phyloP scores from a whole-genome alignment of 805 yeast genomes.

The Zygosaccharomyces lentus region DNA sequence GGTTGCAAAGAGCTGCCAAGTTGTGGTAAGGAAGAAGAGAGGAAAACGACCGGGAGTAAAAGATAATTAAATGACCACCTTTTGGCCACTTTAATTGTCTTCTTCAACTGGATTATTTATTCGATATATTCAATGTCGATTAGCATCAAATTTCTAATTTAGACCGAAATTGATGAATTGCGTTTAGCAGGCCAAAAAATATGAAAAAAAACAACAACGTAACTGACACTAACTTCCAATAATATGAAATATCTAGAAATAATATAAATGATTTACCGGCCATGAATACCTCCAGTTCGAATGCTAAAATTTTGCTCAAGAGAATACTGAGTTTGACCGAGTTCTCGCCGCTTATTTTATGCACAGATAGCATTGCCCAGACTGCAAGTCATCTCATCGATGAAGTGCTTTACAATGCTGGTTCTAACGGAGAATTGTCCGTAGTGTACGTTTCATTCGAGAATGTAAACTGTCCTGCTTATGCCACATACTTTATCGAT shows the following conservation, averaged over 20 bases:
- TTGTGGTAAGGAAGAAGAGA: neutral
- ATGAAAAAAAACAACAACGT: neutral
- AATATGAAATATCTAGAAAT: neutral
- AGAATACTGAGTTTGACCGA: conserved; percentile 71
- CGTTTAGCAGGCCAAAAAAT: neutral
- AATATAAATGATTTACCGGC: neutral
- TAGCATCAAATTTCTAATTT: neutral
- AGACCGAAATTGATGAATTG: neutral
- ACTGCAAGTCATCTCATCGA: conserved; percentile 52
- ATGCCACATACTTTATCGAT: conserved; percentile 46
- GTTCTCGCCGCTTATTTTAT: conserved; percentile 63
- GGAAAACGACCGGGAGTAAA: neutral
- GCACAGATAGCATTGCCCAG: conserved; percentile 68
- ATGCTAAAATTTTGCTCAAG: conserved; percentile 54
- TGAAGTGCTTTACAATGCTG: conserved; percentile 50
- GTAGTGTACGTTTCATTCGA: conserved; percentile 65
- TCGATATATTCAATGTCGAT: neutral
- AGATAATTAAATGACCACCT: neutral
- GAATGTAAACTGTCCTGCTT: conserved; percentile 50
- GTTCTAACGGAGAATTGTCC: conserved; percentile 26
- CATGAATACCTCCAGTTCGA: conserved; percentile 38
- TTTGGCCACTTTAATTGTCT: neutral
- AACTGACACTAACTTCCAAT: neutral
- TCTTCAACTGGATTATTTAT: neutral
- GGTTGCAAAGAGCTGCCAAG: neutral